phyloP scores from a whole-genome alignment of 495 filamentous ascomycete genomes.

The Neurospora discreta region DNA sequence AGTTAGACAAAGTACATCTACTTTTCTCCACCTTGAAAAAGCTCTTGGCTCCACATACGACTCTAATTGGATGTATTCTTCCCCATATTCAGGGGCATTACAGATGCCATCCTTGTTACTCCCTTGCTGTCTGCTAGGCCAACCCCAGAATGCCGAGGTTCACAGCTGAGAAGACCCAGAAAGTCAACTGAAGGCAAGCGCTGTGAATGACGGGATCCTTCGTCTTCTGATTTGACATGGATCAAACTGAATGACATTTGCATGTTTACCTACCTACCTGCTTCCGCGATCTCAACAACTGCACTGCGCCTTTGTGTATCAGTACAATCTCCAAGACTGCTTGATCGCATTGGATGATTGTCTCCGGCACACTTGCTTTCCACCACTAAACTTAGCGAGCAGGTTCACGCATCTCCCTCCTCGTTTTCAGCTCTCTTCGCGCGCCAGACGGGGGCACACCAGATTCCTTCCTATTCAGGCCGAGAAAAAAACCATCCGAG shows the following conservation, averaged over 20 bases:
- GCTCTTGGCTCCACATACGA: not conserved
- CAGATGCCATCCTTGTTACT: not conserved
- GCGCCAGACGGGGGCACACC: not conserved
- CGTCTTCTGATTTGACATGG: not conserved
- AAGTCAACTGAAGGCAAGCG: not conserved
- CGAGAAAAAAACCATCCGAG: not conserved
- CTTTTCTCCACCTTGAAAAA: not conserved
- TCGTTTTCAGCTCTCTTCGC: not conserved
- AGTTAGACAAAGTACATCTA: not conserved
- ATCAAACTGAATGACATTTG: not conserved
- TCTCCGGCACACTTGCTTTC: not conserved
- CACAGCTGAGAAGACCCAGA: not conserved
- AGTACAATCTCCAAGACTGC: not conserved
- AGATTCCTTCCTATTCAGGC: not conserved
- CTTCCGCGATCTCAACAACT: not conserved
- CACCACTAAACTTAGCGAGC: not conserved
- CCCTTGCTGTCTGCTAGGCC: not conserved
- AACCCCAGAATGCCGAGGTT: not conserved
- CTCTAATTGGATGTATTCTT: not conserved
- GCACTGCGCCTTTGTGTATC: not conserved
- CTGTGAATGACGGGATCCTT: not conserved
- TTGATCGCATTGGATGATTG: not conserved
- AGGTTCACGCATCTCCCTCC: not conserved
- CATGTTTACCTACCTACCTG: not conserved
- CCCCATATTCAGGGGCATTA: not conserved